Conservation (phyloP, 805 yeast genomes). For the Suhomyces pyralidae region DNA sequence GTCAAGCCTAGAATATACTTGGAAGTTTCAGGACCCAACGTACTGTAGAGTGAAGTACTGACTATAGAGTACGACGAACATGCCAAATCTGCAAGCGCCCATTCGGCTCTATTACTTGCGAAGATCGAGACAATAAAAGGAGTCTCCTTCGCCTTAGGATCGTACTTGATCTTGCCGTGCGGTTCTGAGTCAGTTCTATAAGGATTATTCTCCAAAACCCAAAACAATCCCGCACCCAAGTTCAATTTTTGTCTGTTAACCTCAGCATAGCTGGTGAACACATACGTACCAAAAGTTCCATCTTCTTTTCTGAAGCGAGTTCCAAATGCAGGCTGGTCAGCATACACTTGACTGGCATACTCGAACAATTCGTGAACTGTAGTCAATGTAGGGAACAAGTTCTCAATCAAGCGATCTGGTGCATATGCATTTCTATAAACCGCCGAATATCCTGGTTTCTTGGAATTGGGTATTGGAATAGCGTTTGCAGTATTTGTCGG, state of each 20-base stretch:
- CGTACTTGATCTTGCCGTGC: slow-evolving; percentile 23
- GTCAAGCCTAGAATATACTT: slow-evolving; percentile 60
- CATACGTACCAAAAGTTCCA: slow-evolving; percentile 32
- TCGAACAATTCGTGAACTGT: slow-evolving; percentile 48
- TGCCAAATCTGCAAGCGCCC: slow-evolving; percentile 70
- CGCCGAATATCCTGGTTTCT: slow-evolving; percentile 47
- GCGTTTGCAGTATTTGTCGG: slow-evolving; percentile 7
- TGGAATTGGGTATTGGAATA: slow-evolving; percentile 36
- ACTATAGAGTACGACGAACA: slow-evolving; percentile 47
- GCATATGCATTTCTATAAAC: slow-evolving; percentile 42
- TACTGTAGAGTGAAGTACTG: slow-evolving; percentile 24
- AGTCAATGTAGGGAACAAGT: slow-evolving; percentile 42
- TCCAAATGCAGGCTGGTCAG: slow-evolving; percentile 46
- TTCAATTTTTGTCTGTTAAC: slow-evolving; percentile 28
- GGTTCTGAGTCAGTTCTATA: slow-evolving; percentile 23
- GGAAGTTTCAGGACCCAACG: slow-evolving; percentile 54
- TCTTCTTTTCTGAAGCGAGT: slow-evolving; percentile 26
- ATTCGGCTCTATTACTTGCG: slow-evolving; percentile 60
- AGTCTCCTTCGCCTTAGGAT: slow-evolving; percentile 16
- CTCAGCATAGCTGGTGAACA: slow-evolving; percentile 25
- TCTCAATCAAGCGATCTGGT: slow-evolving; percentile 25
- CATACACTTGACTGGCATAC: slow-evolving; percentile 35
- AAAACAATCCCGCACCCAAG: slow-evolving; percentile 42
- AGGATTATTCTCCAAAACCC: slow-evolving; percentile 30
- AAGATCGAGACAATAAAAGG: slow-evolving; percentile 54